Base-by-base conservation (phyloP, 2,329 filamentous ascomycete genomes). In the Penicillium psychrosexuale region DNA sequence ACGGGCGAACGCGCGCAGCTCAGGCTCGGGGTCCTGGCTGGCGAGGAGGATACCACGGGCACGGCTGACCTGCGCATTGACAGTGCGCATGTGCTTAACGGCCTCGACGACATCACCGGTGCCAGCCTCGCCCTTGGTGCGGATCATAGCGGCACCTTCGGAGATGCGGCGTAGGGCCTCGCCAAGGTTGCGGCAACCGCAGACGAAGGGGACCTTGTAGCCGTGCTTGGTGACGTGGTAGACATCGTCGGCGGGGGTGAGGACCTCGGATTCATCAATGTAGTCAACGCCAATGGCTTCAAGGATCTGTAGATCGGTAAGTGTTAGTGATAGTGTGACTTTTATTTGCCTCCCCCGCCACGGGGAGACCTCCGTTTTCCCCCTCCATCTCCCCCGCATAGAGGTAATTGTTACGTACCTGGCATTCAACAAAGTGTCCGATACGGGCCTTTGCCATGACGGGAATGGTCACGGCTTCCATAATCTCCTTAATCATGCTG, bases 401-500 rank as follows among this genome's bases (percentile, higher is more conserved):
- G 24, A 38, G 33, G 19, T 17, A 24, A 44, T 34, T 24, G 17
- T 27, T 34, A 66, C 71, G 51, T 76, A 84, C 83, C 82, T 90
- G 93, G 80, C 92, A 97, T 80, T 99, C 94, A 68, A 97, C 93
- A 65, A 97, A 92, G 79, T 99, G 94, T 36, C 94, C 94, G 72
- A 97, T 99, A 71, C 94, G 85, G 24, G 93, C 93, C 80, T 99
- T 99, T 61, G 94, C 94, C 94, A 99, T 97, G 75, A 99, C 94
- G 66, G 94, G 94, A 68, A 97, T 97, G 51, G 93, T 97, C 44
- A 97, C 94, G 38, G 91, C 87, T 3, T 82, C 85, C 85, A 97
- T 95, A 73, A 99, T 97, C 75, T 92, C 90, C 77, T 89, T 88
- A 82, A 97, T 97, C 84, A 97, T 90, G 66, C 83, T 80, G 2